Base-by-base conservation (phyloP, 2,329 filamentous ascomycete species). In the Thyridium curvatum region DNA sequence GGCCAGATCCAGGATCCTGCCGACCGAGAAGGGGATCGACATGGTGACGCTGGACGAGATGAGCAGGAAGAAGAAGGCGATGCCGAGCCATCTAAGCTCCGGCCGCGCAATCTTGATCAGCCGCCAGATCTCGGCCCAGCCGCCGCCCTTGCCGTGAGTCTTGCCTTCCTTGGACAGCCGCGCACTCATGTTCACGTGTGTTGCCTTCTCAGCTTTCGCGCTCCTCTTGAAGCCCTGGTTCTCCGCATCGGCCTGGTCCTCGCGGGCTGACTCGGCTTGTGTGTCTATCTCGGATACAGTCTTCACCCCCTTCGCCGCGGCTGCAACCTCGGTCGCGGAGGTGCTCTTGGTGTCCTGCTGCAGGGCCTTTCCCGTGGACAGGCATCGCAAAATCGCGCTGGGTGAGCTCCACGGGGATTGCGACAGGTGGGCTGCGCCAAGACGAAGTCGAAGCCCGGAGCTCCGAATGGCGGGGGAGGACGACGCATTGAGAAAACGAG, bases 21-120 rank as follows among this genome's bases (percentile, higher is more conserved):
- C 93, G 48, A 98, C 94, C 0, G 90, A 94, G 58, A 96, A 95
- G 2, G 93, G 93, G 43, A 98, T 86, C 3, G 88, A 90, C 85
- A 98, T 94, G 41, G 90, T 94, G 50, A 98, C 89, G 37, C 81
- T 77, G 4, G 91, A 97, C 13, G 91, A 96, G 45, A 96, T 73
- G 42, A 98, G 72, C 37, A 98, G 72, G 56, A 95, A 85, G 40
- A 84, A 59, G 58, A 97, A 91, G 4, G 94, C 94, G 46, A 85
- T 62, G 7, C 71, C 73, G 13, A 98, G 78, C 61, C 86, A 84
- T 55, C 73, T 82, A 21, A 85, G 66, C 65, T 98, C 93, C 3
- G 91, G 91, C 40, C 78, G 74, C 12, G 93, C 93, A 56, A 98
- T 93, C 62, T 83, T 88, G 59, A 98, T 74, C 52, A 98, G 68